Evolutionary conservation across 306 rosid species (phyloP).

Genomic region (Cucumis cinereus): DNA sequence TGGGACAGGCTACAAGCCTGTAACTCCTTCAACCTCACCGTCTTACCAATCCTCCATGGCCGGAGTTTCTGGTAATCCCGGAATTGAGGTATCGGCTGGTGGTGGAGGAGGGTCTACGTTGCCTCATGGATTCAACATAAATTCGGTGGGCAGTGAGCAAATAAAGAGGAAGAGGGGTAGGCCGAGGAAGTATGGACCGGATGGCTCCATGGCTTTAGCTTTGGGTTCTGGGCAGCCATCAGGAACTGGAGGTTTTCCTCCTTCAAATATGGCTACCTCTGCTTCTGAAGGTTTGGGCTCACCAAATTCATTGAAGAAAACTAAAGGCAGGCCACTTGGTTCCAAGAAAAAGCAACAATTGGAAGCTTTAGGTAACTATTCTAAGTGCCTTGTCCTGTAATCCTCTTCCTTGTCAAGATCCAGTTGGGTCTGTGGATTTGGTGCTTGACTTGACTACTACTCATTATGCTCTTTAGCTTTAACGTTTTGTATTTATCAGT

Average conservation of each 20-base stretch:
- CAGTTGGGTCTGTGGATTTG: constrained; percentile 3
- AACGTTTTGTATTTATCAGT: neutral
- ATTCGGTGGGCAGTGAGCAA: constrained; percentile 21
- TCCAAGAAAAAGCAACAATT: constrained; percentile 38
- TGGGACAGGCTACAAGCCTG: constrained; percentile 23
- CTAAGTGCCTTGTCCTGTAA: neutral
- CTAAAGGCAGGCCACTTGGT: constrained; percentile 68
- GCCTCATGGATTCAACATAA: constrained; percentile 20
- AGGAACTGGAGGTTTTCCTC: constrained; percentile 25
- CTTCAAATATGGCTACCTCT: constrained; percentile 2
- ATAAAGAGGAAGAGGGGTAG: constrained; percentile 67
- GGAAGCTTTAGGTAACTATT: constrained; percentile 29
- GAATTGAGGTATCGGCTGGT: constrained; percentile 13
- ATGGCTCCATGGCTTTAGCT: constrained; percentile 38
- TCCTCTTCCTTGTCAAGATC: neutral
- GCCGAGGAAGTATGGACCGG: constrained; percentile 67
- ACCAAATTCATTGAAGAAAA: constrained; percentile 31
- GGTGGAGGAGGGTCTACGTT: constrained; percentile 12
- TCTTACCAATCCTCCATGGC: constrained; percentile 14
- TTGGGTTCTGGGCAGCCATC: constrained; percentile 19
- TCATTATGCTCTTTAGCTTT: neutral
- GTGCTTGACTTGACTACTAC: neutral
- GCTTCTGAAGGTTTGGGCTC: constrained; percentile 23
- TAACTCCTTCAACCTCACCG: constrained; percentile 12
- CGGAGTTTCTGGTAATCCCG: constrained; percentile 5